These are phyloP conservation scores for Pyrenula massariospora DNA, from an alignment of 495 filamentous ascomycete species.

Conservation along the genomic window DNA sequence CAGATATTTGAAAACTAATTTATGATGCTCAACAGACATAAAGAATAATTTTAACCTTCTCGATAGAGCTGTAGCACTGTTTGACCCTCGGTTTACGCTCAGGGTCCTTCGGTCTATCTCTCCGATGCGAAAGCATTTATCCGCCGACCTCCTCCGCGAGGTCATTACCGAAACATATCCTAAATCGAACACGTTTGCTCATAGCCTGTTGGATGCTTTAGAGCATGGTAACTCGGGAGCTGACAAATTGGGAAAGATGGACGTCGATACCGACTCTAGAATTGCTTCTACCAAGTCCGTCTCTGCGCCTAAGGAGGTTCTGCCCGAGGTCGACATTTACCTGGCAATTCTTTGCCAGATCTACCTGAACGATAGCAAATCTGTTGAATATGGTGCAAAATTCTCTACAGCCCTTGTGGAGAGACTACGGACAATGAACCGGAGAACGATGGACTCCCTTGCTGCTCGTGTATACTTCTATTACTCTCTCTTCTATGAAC, in stretches of 20 bases:
- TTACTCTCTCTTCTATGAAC: constrained; percentile 86
- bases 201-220: constrained; percentile 56
- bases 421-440: constrained; percentile 78
- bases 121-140: constrained; percentile 82
- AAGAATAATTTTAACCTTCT: constrained; percentile 84
- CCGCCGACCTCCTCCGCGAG: constrained; percentile 65
- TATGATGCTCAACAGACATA: constrained; percentile 31
- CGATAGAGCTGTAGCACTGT: constrained; percentile 83
- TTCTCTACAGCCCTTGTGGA: constrained; percentile 76
- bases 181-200: constrained; percentile 50
- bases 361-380: constrained; percentile 72
- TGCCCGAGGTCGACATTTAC: constrained; percentile 90
- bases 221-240: constrained; percentile 45
- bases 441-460: constrained; percentile 84
- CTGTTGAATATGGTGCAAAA: constrained; percentile 62
- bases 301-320: constrained; percentile 46
- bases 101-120: constrained; percentile 91
- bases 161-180: constrained; percentile 72
- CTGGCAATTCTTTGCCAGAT: constrained; percentile 83
- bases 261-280: constrained; percentile 53
- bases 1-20: not conserved
- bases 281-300: constrained; percentile 13
- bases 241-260: constrained; percentile 53
- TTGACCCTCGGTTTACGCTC: constrained; percentile 89
- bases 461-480: constrained; percentile 97